Conservation (phyloP, 1,284 basidiomycete genomes). For the Sutorius eximius region DNA sequence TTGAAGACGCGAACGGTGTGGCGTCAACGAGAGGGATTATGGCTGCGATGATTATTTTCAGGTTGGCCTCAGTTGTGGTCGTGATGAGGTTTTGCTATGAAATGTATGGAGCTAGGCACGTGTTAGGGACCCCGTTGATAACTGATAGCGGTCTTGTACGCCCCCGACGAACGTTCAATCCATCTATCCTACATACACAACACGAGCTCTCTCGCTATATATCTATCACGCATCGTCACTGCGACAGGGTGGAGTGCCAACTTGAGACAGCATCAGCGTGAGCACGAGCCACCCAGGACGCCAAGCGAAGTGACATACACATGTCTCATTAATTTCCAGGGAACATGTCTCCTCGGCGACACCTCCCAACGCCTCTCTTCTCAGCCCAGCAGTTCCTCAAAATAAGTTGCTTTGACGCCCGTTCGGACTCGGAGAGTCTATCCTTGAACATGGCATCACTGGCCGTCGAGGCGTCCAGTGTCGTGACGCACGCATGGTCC, state of each 20-base stretch:
- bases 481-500: constrained; percentile 33
- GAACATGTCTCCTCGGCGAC: constrained; percentile 29
- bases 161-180: constrained; percentile 14
- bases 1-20: not conserved
- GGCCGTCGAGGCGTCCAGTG: constrained; percentile 20
- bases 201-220: not conserved
- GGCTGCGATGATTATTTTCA: not conserved
- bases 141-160: constrained; percentile 3
- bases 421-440: constrained; percentile 26
- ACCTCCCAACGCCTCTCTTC: constrained; percentile 26
- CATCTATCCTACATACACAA: constrained; percentile 17
- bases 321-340: constrained; percentile 30
- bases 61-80: not conserved
- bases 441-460: constrained; percentile 23
- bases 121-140: constrained; percentile 14
- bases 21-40: not conserved
- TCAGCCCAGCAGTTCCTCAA: constrained; percentile 32
- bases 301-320: constrained; percentile 20
- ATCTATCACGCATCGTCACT: not conserved
- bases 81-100: constrained; percentile 4
- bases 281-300: constrained; percentile 5
- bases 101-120: constrained; percentile 19
- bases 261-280: constrained; percentile 4
- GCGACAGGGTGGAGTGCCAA: not conserved
- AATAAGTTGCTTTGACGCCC: constrained; percentile 24